Evolutionary conservation across 106 monocot genomes (phyloP), one percentile per base, ranked within the genome.

Genomic region (Acorus calamus): DNA sequence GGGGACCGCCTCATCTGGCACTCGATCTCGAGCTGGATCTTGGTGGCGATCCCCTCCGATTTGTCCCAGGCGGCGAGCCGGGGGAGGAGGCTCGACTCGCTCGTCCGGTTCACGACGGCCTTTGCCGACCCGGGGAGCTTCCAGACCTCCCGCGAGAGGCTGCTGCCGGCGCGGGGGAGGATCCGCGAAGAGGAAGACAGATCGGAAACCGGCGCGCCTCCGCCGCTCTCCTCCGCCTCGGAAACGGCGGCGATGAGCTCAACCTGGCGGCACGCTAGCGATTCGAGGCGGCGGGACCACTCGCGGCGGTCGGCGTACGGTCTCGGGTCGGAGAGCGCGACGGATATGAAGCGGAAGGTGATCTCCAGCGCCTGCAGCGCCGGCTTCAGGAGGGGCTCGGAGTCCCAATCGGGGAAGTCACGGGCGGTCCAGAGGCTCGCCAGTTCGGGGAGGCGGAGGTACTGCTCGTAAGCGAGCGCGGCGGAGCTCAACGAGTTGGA

Each of bases 1-100:
- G 55, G 49, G 8, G 61, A 53, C 7, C 61, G 53, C 10, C 60
- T 60, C 66, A 77, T 55, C 44, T 77, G 77, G 55, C 61, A 66
- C 61, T 77, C 71, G 60, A 92, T 87, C 69, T 84, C 72, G 41
- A 78, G 70, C 56, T 62, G 56, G 60, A 92, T 82, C 69, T 73
- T 82, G 57, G 77, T 45, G 0, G 84, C 92, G 3, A 78, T 49
- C 51, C 59, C 75, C 70, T 79, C 66, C 10, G 87, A 82, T 47
- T 70, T 79, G 45, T 87, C 87, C 92, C 92, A 92, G 28, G 66
- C 13, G 11, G 77, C 87, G 6, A 92, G 82, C 56, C 87, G 67
- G 4, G 92, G 92, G 11, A 92, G 84, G 55, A 92, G 77, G 80
- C 92, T 87, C 12, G 69, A 79, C 77, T 82, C 84, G 77, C 87